Percentiles rank a stretch among this genome's conserved stretches.
Conservation (phyloP, 2,329 filamentous ascomycete species). For the Fusarium albosuccineum region DNA sequence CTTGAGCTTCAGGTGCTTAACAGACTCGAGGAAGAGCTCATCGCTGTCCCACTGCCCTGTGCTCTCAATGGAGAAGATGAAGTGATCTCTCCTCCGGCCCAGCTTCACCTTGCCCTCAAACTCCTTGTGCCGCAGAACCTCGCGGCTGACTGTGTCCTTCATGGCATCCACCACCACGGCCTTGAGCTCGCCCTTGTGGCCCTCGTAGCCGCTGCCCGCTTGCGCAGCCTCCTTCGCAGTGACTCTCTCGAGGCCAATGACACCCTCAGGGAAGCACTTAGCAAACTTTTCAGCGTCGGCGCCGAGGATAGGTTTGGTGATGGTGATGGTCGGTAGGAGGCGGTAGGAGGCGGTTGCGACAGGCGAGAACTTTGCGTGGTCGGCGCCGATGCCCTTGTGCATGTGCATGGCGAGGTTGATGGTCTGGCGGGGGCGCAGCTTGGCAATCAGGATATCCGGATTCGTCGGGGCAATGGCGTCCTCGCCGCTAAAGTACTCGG, state of each 20-base stretch:
- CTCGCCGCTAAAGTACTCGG: conserved; percentile 75
- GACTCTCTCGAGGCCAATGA: conserved; percentile 83
- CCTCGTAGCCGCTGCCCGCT: conserved; percentile 75
- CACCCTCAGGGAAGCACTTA: conserved; percentile 88
- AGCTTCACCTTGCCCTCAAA: conserved; percentile 97
- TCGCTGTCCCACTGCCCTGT: conserved; percentile 96
- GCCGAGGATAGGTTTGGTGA: conserved; percentile 85
- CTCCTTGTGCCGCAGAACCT: conserved; percentile 90
- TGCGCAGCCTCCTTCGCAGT: conserved; percentile 73
- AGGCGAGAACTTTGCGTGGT: conserved; percentile 97
- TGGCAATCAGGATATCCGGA: conserved; percentile 93
- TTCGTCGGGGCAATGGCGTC: conserved; percentile 81
- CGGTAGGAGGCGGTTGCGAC: conserved; percentile 96
- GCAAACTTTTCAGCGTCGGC: conserved; percentile 90
- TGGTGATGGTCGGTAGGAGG: conserved; percentile 88
- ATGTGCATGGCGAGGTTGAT: conserved; percentile 92
- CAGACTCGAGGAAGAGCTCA: conserved; percentile 89
- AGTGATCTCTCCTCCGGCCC: conserved; percentile 91
- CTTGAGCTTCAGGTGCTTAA: conserved; percentile 88
- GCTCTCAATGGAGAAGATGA: conserved; percentile 97
- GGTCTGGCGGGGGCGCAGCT: conserved; percentile 90
- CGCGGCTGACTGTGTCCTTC: conserved; percentile 94
- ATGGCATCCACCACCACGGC: conserved; percentile 90
- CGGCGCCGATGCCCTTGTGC: conserved; percentile 91
- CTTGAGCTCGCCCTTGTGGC: conserved; percentile 83